These are phyloP conservation scores for Fomitiporia mediterranea DNA, from an alignment of 1,284 basidiomycete species.

Conservation along the genomic window DNA sequence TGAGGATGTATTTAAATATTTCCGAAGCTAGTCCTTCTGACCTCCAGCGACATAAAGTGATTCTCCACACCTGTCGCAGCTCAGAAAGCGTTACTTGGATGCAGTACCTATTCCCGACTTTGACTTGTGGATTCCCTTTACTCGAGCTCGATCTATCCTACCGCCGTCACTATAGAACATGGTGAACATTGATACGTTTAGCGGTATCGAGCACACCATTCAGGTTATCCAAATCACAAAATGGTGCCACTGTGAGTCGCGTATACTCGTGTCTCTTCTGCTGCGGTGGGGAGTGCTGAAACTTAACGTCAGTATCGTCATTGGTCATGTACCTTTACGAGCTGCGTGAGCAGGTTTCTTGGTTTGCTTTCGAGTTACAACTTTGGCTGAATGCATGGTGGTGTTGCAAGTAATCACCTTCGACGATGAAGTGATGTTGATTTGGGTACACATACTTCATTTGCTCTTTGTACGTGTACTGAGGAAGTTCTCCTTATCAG, in stretches of 20 bases:
- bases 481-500: too few relatives aligned
- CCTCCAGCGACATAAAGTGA: too few relatives aligned
- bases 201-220: not conserved
- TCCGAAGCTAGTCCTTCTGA: too few relatives aligned
- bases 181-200: not conserved
- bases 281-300: not conserved
- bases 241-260: not conserved
- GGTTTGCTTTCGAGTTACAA: not conserved
- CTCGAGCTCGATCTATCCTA: too few relatives aligned
- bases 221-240: not conserved
- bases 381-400: not conserved
- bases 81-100: too few relatives aligned
- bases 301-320: not conserved
- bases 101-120: too few relatives aligned
- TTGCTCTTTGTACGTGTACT: too few relatives aligned
- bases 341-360: not conserved
- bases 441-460: not conserved
- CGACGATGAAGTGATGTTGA: slow-evolving; percentile 7
- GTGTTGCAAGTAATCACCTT: slow-evolving; percentile 1
- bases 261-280: not conserved
- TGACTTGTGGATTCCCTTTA: too few relatives aligned
- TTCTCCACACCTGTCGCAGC: too few relatives aligned
- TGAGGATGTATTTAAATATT: too few relatives aligned
- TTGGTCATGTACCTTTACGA: slow-evolving; percentile 6
- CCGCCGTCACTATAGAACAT: too few relatives aligned